Evolutionary conservation across 495 filamentous ascomycete species (phyloP), one percentile per base, ranked within the genome.

Genomic region (Bathelium albidoporum): DNA sequence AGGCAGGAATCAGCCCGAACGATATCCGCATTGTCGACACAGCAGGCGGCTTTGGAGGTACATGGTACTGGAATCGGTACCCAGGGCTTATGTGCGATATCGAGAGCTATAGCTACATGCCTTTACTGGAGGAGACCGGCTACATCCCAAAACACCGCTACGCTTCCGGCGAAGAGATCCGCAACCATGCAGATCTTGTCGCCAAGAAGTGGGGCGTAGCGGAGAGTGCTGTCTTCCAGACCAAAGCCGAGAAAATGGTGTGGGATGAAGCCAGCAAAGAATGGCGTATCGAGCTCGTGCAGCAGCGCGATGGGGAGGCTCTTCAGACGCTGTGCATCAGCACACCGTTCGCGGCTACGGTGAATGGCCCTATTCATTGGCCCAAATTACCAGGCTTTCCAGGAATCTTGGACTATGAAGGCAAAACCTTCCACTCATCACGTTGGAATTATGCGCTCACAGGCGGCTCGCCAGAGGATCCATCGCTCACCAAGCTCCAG

Each of bases 101-200:
- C 49, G 81, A 83, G 69, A 70, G 74, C 44, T 82, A 81, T 62
- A 61, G 70, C 5, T 83, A 83, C 64, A 64, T 87, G 71, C 83
- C 84, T 0, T 67, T 83, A 14, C 71, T 86, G n/a, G 83, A 86
- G 44, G 83, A 85, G 68, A 85, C 77, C 2, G 81, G 78, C 0
- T 85, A 81, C 64, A 73, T 83, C 60, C 83, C 83, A 0, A 75
- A 68, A 26, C 71, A 75, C 18, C 77, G 74, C 55, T 83, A 81
- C 61, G 65, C 73, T 0, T 52, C 70, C 1, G 80, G 80, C 1
- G 31, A 69, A 0, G 82, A 83, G 70, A 72, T 83, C 20, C 71
- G 75, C 1, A 69, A 79, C 34, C 74, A 85, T 65, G 72, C 77
- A 11, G 62, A 79, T 3, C 49, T 52, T 14, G 14, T 76, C 7